These are phyloP conservation scores for Crepidotus variabilis DNA, from an alignment of 768 basidiomycete genomes.

Conservation along the genomic window DNA sequence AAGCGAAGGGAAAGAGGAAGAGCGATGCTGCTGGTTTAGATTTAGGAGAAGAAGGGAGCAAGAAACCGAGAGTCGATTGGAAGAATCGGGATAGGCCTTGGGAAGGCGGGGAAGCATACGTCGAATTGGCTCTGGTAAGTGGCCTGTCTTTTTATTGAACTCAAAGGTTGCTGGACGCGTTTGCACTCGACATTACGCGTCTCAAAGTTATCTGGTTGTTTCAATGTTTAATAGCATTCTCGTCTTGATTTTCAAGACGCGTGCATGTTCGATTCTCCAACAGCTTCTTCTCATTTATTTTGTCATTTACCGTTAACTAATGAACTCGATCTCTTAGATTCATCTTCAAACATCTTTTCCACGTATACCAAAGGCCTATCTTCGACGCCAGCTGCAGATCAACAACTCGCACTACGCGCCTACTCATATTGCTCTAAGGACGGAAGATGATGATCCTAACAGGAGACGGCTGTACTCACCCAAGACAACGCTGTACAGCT, in stretches of 20 bases:
- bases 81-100: constrained; percentile 39
- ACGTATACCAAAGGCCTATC: constrained; percentile 2
- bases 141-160: constrained; percentile 6
- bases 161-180: background rate
- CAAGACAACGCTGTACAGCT: constrained; percentile 15
- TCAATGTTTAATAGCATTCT: constrained; percentile 2
- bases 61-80: constrained; percentile 54
- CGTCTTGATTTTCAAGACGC: background rate
- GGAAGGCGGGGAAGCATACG: constrained; percentile 43
- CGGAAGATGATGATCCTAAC: constrained; percentile 34
- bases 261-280: too few species aligned
- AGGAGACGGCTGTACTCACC: constrained; percentile 26
- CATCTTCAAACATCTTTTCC: background rate
- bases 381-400: constrained; percentile 38
- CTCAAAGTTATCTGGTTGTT: too few species aligned
- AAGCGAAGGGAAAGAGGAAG: constrained; percentile 29
- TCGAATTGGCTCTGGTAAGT: constrained; percentile 49
- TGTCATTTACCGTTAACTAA: too few species aligned
- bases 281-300: too few species aligned
- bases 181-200: too few species aligned
- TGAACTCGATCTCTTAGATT: background rate
- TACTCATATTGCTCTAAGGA: constrained; percentile 47
- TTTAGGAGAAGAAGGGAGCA: constrained; percentile 27
- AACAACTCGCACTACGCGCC: constrained; percentile 60
- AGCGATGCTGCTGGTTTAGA: constrained; percentile 22